These are phyloP conservation scores for Trichoderma reesei DNA, from an alignment of 495 filamentous ascomycete species.

Conservation along the genomic window DNA sequence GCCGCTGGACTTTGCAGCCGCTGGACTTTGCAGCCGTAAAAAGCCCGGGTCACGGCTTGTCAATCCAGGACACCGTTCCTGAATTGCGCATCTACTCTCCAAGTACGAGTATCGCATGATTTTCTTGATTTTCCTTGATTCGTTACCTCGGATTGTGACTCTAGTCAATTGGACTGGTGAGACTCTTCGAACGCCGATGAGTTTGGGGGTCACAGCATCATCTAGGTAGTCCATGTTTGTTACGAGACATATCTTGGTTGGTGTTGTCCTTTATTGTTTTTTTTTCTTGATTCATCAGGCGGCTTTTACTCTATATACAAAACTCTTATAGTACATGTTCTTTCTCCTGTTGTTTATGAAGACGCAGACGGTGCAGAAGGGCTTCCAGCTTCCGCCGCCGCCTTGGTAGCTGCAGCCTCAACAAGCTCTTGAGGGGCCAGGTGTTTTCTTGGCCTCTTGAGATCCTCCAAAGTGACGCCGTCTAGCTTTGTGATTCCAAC, in stretches of 20 bases:
- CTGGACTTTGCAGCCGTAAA: neutral
- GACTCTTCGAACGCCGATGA: too few species aligned
- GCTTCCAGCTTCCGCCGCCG: slow-evolving; percentile 10
- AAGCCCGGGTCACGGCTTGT: too few species aligned
- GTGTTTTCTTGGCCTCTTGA: slow-evolving; percentile 66
- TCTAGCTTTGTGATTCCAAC: slow-evolving; percentile 91
- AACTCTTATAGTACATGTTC: neutral
- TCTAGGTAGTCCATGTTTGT: too few species aligned
- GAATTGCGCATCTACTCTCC: too few species aligned
- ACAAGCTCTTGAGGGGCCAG: slow-evolving; percentile 33
- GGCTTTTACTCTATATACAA: slow-evolving; percentile 3
- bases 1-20: neutral
- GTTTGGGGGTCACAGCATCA: too few species aligned
- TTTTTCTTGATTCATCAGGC: neutral
- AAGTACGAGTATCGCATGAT: too few species aligned
- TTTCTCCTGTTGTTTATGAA: neutral
- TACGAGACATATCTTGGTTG: neutral
- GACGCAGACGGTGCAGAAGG: neutral
- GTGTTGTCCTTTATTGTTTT: neutral
- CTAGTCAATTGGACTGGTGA: too few species aligned
- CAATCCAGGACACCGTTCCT: too few species aligned
- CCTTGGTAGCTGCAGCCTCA: slow-evolving; percentile 7
- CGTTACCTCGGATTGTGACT: too few species aligned
- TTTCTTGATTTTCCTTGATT: too few species aligned
- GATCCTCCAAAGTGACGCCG: slow-evolving; percentile 67